These are phyloP conservation scores for Blastobotrys peoriensis DNA, from an alignment of 805 yeast genomes.

Conservation along the genomic window DNA sequence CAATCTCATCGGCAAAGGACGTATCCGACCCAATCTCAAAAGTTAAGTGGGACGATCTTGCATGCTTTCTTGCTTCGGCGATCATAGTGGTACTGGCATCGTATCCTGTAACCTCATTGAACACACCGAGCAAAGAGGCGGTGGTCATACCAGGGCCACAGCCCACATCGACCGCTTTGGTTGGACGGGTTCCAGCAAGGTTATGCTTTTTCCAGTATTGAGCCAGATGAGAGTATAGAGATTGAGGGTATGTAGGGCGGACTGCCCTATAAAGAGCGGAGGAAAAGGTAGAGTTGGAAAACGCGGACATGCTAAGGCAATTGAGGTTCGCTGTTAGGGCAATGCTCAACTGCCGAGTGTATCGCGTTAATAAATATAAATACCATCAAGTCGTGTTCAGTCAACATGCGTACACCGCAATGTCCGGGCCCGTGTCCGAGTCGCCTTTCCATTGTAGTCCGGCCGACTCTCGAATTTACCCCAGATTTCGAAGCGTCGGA, in stretches of 20 bases:
- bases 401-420: too few species aligned
- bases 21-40: constrained; percentile 18
- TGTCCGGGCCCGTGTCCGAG: too few species aligned
- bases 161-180: constrained; percentile 61
- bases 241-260: constrained; percentile 62
- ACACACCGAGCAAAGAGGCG: constrained; percentile 40
- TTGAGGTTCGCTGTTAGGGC: not conserved
- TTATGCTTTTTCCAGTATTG: constrained; percentile 36
- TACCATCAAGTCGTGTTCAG: too few species aligned
- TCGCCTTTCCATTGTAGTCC: too few species aligned
- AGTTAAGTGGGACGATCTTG: constrained; percentile 8
- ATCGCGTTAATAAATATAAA: too few species aligned
- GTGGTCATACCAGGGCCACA: constrained; percentile 80
- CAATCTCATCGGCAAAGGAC: constrained; percentile 18
- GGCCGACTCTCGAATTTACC: too few species aligned
- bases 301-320: constrained; percentile 49
- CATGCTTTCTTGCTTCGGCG: constrained; percentile 32
- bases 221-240: constrained; percentile 40
- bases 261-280: constrained; percentile 48
- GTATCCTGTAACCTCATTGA: constrained; percentile 51
- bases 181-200: constrained; percentile 13
- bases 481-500: too few species aligned
- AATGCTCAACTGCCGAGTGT: too few species aligned
- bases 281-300: constrained; percentile 46
- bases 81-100: constrained; percentile 60